Conservation (phyloP, 1,139 yeast genomes). For the Tardiomyces digboiensis region DNA sequence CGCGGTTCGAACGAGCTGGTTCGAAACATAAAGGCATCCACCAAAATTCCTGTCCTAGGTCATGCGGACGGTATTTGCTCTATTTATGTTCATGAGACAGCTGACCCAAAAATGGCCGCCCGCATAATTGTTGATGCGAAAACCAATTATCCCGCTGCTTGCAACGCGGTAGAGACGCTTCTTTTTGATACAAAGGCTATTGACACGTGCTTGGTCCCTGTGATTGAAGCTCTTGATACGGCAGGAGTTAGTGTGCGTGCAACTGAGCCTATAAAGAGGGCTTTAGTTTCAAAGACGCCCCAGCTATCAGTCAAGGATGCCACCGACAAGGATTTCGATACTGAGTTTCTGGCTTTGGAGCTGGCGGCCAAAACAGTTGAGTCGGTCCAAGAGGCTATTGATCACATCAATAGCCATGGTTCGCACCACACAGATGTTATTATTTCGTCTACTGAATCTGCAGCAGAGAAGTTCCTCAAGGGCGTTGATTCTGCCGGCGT, state of each 20-base stretch:
- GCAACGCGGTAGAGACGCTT: conserved; percentile 91
- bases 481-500: conserved; percentile 95
- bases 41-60: conserved; percentile 95
- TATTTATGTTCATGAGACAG: conserved; percentile 66
- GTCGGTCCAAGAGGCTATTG: conserved; percentile 58
- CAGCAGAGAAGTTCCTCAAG: conserved; percentile 69
- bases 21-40: conserved; percentile 68
- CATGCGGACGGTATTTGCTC: conserved; percentile 99
- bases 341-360: conserved; percentile 76
- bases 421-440: conserved; percentile 96
- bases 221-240: conserved; percentile 40
- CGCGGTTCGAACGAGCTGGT: conserved; percentile 94
- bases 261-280: conserved; percentile 39
- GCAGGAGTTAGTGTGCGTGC: conserved; percentile 71
- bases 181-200: conserved; percentile 52
- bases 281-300: conserved; percentile 17
- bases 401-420: conserved; percentile 81
- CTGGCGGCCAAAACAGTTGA: conserved; percentile 60
- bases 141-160: conserved; percentile 97
- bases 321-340: conserved; percentile 58
- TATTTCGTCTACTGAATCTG: conserved; percentile 58
- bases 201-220: conserved; percentile 22
- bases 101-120: conserved; percentile 67
- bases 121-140: conserved; percentile 76
- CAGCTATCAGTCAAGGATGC: conserved; percentile 19